Percentiles rank a stretch among this genome's conserved stretches.
These are phyloP conservation scores for Aspergillus transmontanensis DNA, from an alignment of 2,329 filamentous ascomycete genomes.

Conservation along the genomic window DNA sequence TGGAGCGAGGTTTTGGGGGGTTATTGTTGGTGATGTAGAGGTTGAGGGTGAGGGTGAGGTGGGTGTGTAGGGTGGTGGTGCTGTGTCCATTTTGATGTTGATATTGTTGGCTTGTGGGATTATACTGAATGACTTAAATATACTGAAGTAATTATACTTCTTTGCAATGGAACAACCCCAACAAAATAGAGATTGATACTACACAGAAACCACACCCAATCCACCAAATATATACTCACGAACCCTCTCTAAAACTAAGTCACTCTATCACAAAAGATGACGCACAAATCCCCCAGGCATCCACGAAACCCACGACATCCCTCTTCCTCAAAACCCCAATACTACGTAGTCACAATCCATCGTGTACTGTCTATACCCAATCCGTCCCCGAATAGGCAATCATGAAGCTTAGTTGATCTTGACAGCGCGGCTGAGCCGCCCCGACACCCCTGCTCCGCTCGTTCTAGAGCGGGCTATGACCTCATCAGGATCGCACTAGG, in stretches of 20 bases:
- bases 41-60: not conserved
- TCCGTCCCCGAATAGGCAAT: not conserved
- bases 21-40: not conserved
- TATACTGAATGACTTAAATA: too few species aligned
- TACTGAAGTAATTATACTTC: too few species aligned
- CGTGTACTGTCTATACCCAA: not conserved
- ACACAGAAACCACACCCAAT: too few species aligned
- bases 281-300: not conserved
- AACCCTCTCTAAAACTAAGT: too few species aligned
- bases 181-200: too few species aligned
- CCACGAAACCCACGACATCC: not conserved
- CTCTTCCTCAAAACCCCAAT: too few species aligned
- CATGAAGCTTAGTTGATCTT: not conserved
- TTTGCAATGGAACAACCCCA: too few species aligned
- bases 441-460: not conserved
- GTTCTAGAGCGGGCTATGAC: not conserved
- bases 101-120: too few species aligned
- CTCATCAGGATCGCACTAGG: not conserved
- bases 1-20: not conserved
- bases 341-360: not conserved
- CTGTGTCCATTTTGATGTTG: not conserved
- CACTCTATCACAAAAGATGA: not conserved
- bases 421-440: not conserved
- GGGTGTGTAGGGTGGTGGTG: not conserved
- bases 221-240: too few species aligned